These are phyloP conservation scores for Mallotus nudiflorus DNA, from an alignment of 345 rosid genomes.

Conservation along the genomic window DNA sequence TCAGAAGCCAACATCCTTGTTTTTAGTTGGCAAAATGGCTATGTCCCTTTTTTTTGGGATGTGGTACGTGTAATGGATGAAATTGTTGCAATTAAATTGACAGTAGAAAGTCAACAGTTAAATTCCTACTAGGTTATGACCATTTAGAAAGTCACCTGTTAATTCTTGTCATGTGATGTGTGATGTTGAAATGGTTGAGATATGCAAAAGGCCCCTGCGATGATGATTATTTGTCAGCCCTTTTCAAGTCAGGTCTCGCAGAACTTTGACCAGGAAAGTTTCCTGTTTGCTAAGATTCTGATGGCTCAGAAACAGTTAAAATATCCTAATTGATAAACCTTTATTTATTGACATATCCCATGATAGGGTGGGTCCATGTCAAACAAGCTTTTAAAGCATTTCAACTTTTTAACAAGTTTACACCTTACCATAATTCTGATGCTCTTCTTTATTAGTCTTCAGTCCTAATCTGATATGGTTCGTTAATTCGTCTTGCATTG, in stretches of 20 bases:
- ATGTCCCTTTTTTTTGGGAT: background rate
- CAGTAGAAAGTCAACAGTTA: background rate
- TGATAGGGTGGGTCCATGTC: slow-evolving; percentile 18
- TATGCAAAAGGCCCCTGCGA: background rate
- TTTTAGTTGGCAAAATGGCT: background rate
- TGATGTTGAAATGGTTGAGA: background rate
- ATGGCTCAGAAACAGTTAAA: slow-evolving; percentile 11
- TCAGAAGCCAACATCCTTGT: background rate
- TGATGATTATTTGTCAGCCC: background rate
- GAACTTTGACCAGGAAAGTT: background rate
- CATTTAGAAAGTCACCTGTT: background rate
- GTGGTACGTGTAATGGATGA: background rate
- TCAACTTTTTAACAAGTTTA: background rate
- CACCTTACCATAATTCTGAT: background rate
- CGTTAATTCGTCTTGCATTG: slow-evolving; percentile 8
- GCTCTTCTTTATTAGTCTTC: background rate
- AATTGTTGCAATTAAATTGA: background rate
- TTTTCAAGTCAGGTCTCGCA: background rate
- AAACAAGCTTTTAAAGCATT: background rate
- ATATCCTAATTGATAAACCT: slow-evolving; percentile 11
- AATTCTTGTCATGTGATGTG: background rate
- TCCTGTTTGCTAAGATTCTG: slow-evolving; percentile 6
- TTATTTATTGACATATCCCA: slow-evolving; percentile 7
- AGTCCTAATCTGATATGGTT: background rate
- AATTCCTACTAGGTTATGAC: too few relatives aligned